Evolutionary conservation across 768 basidiomycete genomes (phyloP).

Genomic region (Leucosporidium yakuticum): DNA sequence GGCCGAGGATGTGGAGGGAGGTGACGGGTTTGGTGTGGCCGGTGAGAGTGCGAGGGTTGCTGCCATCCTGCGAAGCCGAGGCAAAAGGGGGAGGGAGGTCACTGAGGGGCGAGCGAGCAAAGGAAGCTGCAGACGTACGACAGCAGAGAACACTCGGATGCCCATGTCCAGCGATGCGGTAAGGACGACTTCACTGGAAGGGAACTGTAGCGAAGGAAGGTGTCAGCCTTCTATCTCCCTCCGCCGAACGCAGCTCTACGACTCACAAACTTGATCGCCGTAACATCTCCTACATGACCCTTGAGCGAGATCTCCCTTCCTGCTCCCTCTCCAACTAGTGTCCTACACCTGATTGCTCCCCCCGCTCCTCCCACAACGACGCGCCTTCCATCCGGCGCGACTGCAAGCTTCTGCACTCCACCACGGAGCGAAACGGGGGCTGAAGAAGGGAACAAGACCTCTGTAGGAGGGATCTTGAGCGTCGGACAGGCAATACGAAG

Average conservation of each 20-base stretch:
- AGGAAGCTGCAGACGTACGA: constrained; percentile 32
- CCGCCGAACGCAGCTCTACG: too few species aligned
- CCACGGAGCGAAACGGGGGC: constrained; percentile 28
- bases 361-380: constrained; percentile 22
- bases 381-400: constrained; percentile 11
- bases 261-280: constrained; percentile 41
- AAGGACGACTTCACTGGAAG: constrained; percentile 65
- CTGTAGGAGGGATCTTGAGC: constrained; percentile 51
- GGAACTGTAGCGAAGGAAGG: constrained; percentile 52
- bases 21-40: constrained; percentile 65
- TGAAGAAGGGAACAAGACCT: constrained; percentile 50
- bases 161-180: constrained; percentile 64
- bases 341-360: constrained; percentile 14
- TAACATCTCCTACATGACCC: constrained; percentile 46
- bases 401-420: constrained; percentile 17
- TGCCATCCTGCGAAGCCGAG: constrained; percentile 41
- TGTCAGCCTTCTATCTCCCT: background rate
- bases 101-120: too few species aligned
- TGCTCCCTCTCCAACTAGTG: background rate
- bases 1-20: constrained; percentile 57
- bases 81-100: background rate
- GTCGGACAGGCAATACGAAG: constrained; percentile 52
- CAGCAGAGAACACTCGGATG: constrained; percentile 60
- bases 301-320: constrained; percentile 35
- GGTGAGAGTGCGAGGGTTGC: constrained; percentile 57